Conservation (phyloP, 495 filamentous ascomycete species). For the Diplogelasinospora grovesii region DNA sequence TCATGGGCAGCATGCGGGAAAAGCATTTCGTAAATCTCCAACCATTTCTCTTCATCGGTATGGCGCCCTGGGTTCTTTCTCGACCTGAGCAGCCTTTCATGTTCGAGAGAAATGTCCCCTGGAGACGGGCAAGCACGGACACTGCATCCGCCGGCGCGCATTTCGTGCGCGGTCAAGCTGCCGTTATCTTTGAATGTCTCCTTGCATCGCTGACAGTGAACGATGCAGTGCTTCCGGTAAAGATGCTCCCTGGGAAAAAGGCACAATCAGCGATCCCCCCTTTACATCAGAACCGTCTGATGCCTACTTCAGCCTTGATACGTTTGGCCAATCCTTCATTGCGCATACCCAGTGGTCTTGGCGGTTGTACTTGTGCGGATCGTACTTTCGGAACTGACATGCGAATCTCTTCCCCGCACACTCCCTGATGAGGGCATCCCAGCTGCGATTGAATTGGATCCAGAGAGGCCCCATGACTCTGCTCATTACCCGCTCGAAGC, state of each 20-base stretch:
- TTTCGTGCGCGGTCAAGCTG: conserved; percentile 19
- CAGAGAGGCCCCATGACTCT: conserved; percentile 14
- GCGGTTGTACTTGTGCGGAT: conserved; percentile 19
- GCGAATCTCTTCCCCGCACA: conserved; percentile 20
- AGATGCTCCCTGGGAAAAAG: conserved; percentile 25
- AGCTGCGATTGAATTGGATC: conserved; percentile 19
- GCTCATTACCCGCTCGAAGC: conserved; percentile 11
- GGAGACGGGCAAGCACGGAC: conserved; percentile 8
- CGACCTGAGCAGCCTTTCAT: conserved; percentile 23
- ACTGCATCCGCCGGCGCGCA: conserved; percentile 13
- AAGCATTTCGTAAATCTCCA: conserved; percentile 23
- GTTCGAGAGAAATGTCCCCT: conserved; percentile 17
- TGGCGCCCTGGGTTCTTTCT: conserved; percentile 17
- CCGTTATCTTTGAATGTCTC: conserved; percentile 13
- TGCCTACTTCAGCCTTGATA: conserved; percentile 23
- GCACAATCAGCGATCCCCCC: conserved; percentile 3
- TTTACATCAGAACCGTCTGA: too few species aligned
- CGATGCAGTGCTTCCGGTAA: conserved; percentile 22
- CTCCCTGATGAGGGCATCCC: conserved; percentile 15
- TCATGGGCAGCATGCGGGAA: conserved; percentile 19
- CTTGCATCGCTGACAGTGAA: conserved; percentile 25
- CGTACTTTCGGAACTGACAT: conserved; percentile 25
- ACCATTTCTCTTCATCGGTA: conserved; percentile 25
- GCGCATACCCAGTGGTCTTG: conserved; percentile 21
- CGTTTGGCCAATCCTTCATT: conserved; percentile 17